Conservation (phyloP, 192 early-diverging fungal species). For the Entomortierella lignicola region DNA sequence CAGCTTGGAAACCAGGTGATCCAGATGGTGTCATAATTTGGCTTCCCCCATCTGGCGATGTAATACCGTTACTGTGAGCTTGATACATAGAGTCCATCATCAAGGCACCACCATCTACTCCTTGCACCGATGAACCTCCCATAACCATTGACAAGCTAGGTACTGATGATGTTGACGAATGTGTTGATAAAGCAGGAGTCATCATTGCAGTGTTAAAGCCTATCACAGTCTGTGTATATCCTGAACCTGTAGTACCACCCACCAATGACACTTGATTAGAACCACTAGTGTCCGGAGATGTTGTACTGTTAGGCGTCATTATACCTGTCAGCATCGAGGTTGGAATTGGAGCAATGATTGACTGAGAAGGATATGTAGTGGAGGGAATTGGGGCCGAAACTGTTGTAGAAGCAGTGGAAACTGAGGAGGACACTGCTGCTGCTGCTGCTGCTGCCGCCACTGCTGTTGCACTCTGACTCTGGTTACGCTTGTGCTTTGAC, state of each 20-base stretch:
- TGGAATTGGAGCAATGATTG: not conserved
- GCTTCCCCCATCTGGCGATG: not conserved
- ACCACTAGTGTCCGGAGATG: constrained; percentile 7
- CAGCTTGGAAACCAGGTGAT: constrained; percentile 24
- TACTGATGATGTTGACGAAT: constrained; percentile 30
- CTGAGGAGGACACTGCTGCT: not conserved
- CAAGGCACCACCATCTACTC: constrained; percentile 9
- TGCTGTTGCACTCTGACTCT: constrained; percentile 25
- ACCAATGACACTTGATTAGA: constrained; percentile 18
- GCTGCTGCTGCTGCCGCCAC: constrained; percentile 1
- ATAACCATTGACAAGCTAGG: constrained; percentile 31
- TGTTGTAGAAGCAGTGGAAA: not conserved
- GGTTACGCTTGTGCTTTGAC: constrained; percentile 38
- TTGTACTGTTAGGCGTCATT: not conserved
- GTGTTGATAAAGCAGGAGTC: constrained; percentile 30
- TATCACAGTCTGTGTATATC: not conserved
- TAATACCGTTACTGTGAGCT: not conserved
- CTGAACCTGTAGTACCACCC: not conserved
- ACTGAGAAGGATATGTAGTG: not conserved
- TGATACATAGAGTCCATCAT: constrained; percentile 28
- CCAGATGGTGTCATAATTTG: constrained; percentile 18
- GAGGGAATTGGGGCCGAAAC: not conserved
- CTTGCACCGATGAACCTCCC: constrained; percentile 1
- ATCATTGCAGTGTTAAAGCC: constrained; percentile 26
- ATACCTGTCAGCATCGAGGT: not conserved